These are phyloP conservation scores for Fusarium nodosum DNA, from an alignment of 2,329 filamentous ascomycete species.

Conservation along the genomic window DNA sequence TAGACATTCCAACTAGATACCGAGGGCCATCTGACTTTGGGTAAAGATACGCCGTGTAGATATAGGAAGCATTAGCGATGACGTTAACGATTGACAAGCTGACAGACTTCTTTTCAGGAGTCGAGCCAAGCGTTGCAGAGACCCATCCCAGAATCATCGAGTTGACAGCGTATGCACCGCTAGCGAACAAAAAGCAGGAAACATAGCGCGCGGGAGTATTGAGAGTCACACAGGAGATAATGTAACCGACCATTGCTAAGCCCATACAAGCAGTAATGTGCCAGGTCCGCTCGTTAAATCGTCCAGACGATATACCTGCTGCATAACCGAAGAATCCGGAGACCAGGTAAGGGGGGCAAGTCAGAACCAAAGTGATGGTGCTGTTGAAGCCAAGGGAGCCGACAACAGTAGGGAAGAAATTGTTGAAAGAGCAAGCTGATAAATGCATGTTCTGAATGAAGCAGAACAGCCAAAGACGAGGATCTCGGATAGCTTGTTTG, in stretches of 20 bases:
- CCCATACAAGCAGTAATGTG: slow-evolving; percentile 54
- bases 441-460: slow-evolving; percentile 57
- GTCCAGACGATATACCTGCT: slow-evolving; percentile 59
- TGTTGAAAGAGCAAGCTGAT: slow-evolving; percentile 53
- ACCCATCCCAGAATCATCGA: slow-evolving; percentile 61
- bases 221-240: slow-evolving; percentile 51
- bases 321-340: slow-evolving; percentile 58
- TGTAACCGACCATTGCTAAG: slow-evolving; percentile 57
- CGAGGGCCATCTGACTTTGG: slow-evolving; percentile 57
- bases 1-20: slow-evolving; percentile 58
- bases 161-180: slow-evolving; percentile 57
- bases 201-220: slow-evolving; percentile 53
- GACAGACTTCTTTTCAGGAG: slow-evolving; percentile 60
- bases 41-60: slow-evolving; percentile 63
- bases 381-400: slow-evolving; percentile 51
- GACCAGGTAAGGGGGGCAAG: slow-evolving; percentile 61
- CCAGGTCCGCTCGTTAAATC: slow-evolving; percentile 58
- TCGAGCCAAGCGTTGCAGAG: slow-evolving; percentile 57
- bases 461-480: slow-evolving; percentile 52
- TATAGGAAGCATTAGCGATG: slow-evolving; percentile 59
- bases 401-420: slow-evolving; percentile 53
- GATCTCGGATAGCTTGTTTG: slow-evolving; percentile 51
- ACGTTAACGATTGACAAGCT: slow-evolving; percentile 60
- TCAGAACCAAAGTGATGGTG: slow-evolving; percentile 61
- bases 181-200: slow-evolving; percentile 55